A percentile compares a stretch with the other conserved stretches of the same genome.
Evolutionary conservation across 2,329 filamentous ascomycete species (phyloP).

Genomic region (Emergomyces pasteurianus): DNA sequence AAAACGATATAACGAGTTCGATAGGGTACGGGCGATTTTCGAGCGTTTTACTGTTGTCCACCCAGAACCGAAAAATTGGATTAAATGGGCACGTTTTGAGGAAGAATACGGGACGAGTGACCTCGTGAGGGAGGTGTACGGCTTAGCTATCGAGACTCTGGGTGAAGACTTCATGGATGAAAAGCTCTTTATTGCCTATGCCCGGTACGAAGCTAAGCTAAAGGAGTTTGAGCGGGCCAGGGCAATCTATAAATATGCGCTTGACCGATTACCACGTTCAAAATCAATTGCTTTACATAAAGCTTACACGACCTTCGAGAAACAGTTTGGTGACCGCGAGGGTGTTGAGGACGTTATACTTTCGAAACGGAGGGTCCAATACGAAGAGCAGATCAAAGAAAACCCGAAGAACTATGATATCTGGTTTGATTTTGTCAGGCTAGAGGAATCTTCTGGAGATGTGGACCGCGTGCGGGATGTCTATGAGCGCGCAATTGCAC

Average conservation of each 20-base stretch:
- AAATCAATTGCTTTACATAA: conserved; percentile 79
- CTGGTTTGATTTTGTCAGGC: conserved; percentile 88
- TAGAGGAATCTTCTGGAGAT: conserved; percentile 80
- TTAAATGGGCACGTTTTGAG: conserved; percentile 97
- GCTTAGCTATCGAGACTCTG: conserved; percentile 72
- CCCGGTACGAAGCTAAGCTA: conserved; percentile 85
- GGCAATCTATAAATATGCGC: conserved; percentile 92
- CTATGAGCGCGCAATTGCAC: conserved; percentile 90
- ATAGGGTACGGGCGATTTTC: conserved; percentile 81
- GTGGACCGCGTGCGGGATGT: conserved; percentile 75
- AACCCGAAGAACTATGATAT: conserved; percentile 94
- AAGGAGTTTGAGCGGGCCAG: conserved; percentile 90
- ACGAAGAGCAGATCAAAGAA: conserved; percentile 87
- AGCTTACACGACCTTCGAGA: conserved; percentile 93
- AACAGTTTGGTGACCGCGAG: conserved; percentile 87
- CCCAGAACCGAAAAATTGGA: conserved; percentile 91
- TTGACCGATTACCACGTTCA: conserved; percentile 81
- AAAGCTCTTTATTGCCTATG: conserved; percentile 87
- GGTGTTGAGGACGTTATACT: conserved; percentile 92
- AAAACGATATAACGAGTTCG: conserved; percentile 86
- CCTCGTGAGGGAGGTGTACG: conserved; percentile 82
- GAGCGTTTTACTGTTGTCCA: conserved; percentile 84
- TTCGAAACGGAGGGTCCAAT: conserved; percentile 84
- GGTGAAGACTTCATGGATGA: conserved; percentile 96
- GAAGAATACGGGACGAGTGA: conserved; percentile 91